phyloP scores from a whole-genome alignment of 768 basidiomycete genomes.

The Boletus speciosus region DNA sequence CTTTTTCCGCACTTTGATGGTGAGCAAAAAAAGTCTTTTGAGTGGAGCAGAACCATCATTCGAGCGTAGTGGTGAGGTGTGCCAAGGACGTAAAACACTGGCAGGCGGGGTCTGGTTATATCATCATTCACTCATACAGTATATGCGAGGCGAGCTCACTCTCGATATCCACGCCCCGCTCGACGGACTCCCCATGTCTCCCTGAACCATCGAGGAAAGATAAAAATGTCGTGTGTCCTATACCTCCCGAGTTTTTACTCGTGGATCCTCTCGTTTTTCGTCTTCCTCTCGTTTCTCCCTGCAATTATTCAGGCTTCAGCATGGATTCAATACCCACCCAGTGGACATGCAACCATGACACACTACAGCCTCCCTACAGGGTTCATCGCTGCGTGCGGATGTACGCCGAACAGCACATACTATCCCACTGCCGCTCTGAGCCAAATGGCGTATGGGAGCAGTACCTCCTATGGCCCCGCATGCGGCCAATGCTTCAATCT shows the following conservation, averaged over 20 bases:
- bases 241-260: slow-evolving; percentile 4
- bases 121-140: neutral
- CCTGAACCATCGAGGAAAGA: neutral
- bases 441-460: slow-evolving; percentile 78
- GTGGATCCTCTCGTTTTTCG: slow-evolving; percentile 20
- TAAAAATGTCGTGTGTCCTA: slow-evolving; percentile 17
- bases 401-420: slow-evolving; percentile 57
- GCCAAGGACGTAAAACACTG: neutral
- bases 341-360: slow-evolving; percentile 74
- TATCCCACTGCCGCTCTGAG: slow-evolving; percentile 80
- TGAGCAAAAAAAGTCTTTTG: neutral
- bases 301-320: slow-evolving; percentile 23
- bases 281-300: slow-evolving; percentile 26
- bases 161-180: neutral
- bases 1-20: neutral
- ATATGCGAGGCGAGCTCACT: neutral
- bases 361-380: slow-evolving; percentile 54
- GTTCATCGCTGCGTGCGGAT: slow-evolving; percentile 70
- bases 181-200: slow-evolving; percentile 12
- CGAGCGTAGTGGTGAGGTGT: neutral
- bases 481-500: slow-evolving; percentile 81
- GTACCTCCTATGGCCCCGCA: slow-evolving; percentile 63
- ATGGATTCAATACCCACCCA: slow-evolving; percentile 64
- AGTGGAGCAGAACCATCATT: neutral
- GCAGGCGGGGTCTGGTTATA: neutral